Evolutionary conservation across 2,329 filamentous ascomycete species (phyloP), one percentile per base, ranked within the genome.

Genomic region (Plenodomus biglobosus): DNA sequence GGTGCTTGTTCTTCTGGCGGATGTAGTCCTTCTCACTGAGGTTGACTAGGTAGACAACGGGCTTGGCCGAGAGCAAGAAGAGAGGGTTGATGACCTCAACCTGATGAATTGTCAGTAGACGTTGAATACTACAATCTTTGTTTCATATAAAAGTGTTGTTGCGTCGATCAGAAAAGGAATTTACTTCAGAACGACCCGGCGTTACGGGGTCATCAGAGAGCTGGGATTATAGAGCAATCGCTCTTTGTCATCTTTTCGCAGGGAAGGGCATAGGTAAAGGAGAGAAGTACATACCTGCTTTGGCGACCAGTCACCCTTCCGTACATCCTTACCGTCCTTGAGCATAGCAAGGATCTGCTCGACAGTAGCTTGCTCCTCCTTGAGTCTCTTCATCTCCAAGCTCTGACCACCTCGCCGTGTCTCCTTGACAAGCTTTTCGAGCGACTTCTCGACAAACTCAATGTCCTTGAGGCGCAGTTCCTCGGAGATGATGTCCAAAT

Each of bases 1-100:
- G 84, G 77, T 99, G 85, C 85, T 99, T 99, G 84, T 99, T 99
- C 87, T 97, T 99, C 80, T 97, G 94, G 68, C 94, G 88, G 69
- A 96, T 86, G 75, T 92, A 99, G 76, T 99, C 94, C 76, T 85
- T 92, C 79, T 99, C 95, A 55, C 90, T 96, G 53, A 99, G 79
- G 79, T 99, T 99, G 78, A 97, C 89, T 37, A 99, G 82, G 78
- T 90, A 97, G 61, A 99, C 92, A 48, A 96, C 92, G 3, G 94
- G 92, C 79, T 99, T 99, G 59, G 95, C 94, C 32, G 91, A 91
- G 51, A 99, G 84, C 50, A 99, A 86, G 78, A 96, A 88, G 20
- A 99, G 84, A 66, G 92, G 90, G 80, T 99, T 99, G 78, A 99
- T 97, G 62, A 91, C 85, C 77, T 99, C 94, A 73, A 99, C 86